Evolutionary conservation across 805 yeast species (phyloP).

Genomic region (Kodamaea sagamina): DNA sequence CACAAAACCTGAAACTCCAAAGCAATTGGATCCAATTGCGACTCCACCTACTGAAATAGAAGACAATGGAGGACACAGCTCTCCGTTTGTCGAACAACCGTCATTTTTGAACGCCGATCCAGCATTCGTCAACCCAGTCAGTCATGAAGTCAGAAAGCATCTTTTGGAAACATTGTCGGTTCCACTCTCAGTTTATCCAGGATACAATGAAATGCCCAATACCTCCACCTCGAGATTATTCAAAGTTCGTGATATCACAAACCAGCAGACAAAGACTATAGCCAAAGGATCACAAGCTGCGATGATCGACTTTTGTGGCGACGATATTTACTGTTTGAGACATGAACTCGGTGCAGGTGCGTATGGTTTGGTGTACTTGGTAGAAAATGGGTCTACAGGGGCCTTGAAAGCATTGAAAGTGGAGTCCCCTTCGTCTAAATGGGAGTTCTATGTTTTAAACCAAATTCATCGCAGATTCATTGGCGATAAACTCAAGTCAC

Average conservation of each 20-base stretch:
- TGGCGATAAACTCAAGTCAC: constrained; percentile 10
- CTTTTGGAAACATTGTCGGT: constrained; percentile 42
- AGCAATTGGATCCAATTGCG: constrained; percentile 11
- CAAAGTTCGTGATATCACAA: constrained; percentile 41
- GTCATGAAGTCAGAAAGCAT: constrained; percentile 36
- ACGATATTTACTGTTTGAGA: constrained; percentile 49
- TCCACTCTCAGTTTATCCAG: constrained; percentile 32
- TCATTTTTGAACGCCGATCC: constrained; percentile 7
- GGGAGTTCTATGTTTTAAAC: constrained; percentile 79
- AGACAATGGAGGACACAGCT: constrained; percentile 33
- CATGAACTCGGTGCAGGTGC: constrained; percentile 79
- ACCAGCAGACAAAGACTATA: constrained; percentile 34
- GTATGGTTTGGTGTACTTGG: constrained; percentile 71
- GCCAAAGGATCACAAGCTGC: constrained; percentile 39
- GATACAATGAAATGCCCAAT: constrained; percentile 36
- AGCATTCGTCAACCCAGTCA: constrained; percentile 43
- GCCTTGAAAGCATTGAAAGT: constrained; percentile 66
- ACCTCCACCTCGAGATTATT: constrained; percentile 24
- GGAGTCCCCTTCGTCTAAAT: constrained; percentile 65
- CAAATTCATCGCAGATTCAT: constrained; percentile 50
- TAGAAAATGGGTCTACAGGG: constrained; percentile 57
- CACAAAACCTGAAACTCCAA: constrained; percentile 5
- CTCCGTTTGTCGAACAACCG: constrained; percentile 49
- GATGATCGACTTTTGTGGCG: constrained; percentile 46
- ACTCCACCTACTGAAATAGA: constrained; percentile 36